These are phyloP conservation scores for Termitomyces sp. DNA, from an alignment of 1,284 basidiomycete genomes.

Conservation along the genomic window DNA sequence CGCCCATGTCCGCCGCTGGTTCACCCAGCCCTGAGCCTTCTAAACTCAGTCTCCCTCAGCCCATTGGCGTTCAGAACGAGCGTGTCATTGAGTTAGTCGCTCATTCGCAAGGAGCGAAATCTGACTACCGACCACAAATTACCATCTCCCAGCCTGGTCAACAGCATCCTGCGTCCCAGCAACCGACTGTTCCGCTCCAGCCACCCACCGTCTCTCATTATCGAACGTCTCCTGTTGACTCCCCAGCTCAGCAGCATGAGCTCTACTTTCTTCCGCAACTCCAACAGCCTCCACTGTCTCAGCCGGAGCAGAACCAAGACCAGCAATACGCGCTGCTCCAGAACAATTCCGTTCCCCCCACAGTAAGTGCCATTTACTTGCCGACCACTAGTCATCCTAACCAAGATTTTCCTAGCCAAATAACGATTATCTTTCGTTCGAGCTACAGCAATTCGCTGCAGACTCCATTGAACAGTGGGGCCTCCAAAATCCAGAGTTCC, in stretches of 20 bases:
- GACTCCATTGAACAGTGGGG: slow-evolving; percentile 9
- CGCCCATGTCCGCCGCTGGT: slow-evolving; percentile 15
- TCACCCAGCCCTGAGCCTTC: slow-evolving; percentile 16
- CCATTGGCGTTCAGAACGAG: not conserved
- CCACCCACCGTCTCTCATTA: slow-evolving; percentile 3
- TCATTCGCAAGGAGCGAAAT: not conserved
- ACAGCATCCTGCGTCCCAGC: not conserved
- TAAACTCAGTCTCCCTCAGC: slow-evolving; percentile 1
- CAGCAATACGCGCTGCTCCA: slow-evolving; percentile 7
- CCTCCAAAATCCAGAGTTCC: slow-evolving; percentile 11
- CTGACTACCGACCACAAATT: slow-evolving; percentile 9
- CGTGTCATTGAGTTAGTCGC: not conserved
- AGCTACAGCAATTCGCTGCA: slow-evolving; percentile 9
- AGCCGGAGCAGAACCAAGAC: slow-evolving; percentile 1
- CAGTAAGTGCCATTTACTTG: not conserved
- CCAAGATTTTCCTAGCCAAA: not conserved
- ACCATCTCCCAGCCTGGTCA: not conserved
- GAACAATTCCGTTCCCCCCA: not conserved
- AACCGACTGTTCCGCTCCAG: not conserved
- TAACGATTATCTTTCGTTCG: slow-evolving; percentile 10
- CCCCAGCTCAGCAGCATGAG: not conserved
- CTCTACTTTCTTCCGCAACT: slow-evolving; percentile 4
- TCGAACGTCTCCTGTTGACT: not conserved
- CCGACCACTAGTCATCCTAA: not conserved
- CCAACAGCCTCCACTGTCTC: not conserved